Percentiles rank a stretch among this genome's conserved stretches.
phyloP scores from a whole-genome alignment of 176 grass and related monocot genomes.

The Hordeum marinum region DNA sequence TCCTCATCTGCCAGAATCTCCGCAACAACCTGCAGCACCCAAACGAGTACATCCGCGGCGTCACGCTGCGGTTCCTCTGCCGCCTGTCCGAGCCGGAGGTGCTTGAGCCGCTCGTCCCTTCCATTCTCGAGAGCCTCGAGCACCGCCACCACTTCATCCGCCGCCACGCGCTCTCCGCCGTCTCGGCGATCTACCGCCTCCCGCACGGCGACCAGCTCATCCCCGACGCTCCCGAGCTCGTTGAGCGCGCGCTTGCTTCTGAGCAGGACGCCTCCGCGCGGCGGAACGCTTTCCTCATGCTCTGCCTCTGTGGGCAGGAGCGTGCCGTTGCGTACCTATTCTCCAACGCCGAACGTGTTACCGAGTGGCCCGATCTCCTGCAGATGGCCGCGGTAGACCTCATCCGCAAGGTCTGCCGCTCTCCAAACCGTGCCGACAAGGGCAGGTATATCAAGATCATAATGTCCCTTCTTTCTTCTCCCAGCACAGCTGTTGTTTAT shows the following conservation, averaged over 20 bases:
- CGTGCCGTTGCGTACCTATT: conserved; percentile 53
- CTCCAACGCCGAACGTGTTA: conserved; percentile 45
- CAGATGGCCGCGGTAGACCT: conserved; percentile 73
- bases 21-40: conserved; percentile 78
- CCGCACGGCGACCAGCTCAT: conserved; percentile 63
- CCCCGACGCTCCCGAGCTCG: conserved; percentile 58
- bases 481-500: conserved; percentile 47
- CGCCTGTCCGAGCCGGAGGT: conserved; percentile 68
- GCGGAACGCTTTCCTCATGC: conserved; percentile 73
- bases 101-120: conserved; percentile 74
- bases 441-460: conserved; percentile 76
- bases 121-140: conserved; percentile 74
- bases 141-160: conserved; percentile 78
- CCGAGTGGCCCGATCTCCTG: conserved; percentile 61
- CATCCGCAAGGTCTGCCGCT: conserved; percentile 64
- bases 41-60: conserved; percentile 84
- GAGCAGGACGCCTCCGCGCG: conserved; percentile 65
- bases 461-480: conserved; percentile 45
- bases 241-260: conserved; percentile 39
- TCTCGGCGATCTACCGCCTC: conserved; percentile 65
- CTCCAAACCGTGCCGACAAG: conserved; percentile 36
- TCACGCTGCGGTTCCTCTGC: conserved; percentile 69
- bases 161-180: conserved; percentile 52
- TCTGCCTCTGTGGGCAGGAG: conserved; percentile 43
- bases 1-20: conserved; percentile 90